A percentile compares a stretch with the other conserved stretches of the same genome.
phyloP scores from a whole-genome alignment of 2,329 filamentous ascomycete species.

The Emericellopsis cladophorae region DNA sequence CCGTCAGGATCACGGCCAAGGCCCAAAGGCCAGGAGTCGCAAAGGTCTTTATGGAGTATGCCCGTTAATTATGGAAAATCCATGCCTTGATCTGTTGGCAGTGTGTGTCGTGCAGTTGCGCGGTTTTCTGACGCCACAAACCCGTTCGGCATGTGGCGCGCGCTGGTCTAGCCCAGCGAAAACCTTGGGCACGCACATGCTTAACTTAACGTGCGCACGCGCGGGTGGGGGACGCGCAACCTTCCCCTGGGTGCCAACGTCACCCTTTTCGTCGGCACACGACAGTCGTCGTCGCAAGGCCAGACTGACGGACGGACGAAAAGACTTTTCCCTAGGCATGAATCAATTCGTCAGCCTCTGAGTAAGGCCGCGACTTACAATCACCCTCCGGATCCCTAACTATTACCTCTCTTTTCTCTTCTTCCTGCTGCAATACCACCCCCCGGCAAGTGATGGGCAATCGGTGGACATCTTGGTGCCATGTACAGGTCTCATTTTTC shows the following conservation, averaged over 20 bases:
- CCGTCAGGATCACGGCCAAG: too few relatives aligned
- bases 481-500: neutral
- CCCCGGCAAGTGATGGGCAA: too few relatives aligned
- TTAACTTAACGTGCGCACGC: neutral
- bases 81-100: too few relatives aligned
- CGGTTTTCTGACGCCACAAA: neutral
- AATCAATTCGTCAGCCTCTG: neutral
- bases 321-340: neutral
- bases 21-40: too few relatives aligned
- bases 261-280: neutral
- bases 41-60: too few relatives aligned
- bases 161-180: too few relatives aligned
- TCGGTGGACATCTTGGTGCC: neutral
- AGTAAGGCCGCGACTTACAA: neutral
- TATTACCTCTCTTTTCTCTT: neutral
- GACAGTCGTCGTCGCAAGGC: too few relatives aligned
- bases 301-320: neutral
- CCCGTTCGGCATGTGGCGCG: neutral
- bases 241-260: neutral
- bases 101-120: too few relatives aligned
- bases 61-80: too few relatives aligned
- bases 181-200: constrained; percentile 2
- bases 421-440: neutral
- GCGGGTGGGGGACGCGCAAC: constrained; percentile 1
- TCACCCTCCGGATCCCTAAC: neutral